Conservation (phyloP, 2,329 filamentous ascomycete genomes). For the Apiospora sp. region DNA sequence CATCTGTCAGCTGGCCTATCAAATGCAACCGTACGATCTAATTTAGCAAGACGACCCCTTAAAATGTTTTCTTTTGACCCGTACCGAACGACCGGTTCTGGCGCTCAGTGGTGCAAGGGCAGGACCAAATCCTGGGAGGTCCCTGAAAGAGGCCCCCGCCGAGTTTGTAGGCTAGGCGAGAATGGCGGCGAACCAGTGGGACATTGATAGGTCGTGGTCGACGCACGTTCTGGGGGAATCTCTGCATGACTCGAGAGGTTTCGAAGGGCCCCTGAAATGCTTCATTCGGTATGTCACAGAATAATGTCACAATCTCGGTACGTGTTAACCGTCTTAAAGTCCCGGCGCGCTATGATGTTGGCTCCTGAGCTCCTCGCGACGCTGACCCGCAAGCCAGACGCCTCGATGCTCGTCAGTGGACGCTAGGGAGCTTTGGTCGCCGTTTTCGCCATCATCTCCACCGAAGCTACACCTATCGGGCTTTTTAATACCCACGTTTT, state of each 20-base stretch:
- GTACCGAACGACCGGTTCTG: background rate
- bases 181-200: background rate
- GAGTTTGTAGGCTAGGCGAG: background rate
- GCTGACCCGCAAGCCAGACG: background rate
- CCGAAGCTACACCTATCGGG: background rate
- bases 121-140: background rate
- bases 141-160: background rate
- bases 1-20: background rate
- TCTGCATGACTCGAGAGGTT: background rate
- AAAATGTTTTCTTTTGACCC: background rate
- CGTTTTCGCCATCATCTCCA: background rate
- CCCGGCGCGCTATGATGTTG: background rate
- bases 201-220: background rate
- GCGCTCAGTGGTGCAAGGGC: no score
- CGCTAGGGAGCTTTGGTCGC: slow-evolving; percentile 10
- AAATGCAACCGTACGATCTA: background rate
- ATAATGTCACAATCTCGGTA: slow-evolving; percentile 11
- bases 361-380: background rate
- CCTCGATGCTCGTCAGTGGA: background rate
- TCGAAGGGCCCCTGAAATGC: background rate
- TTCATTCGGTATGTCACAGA: background rate
- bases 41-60: background rate
- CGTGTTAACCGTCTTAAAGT: background rate
- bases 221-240: background rate
- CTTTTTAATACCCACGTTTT: slow-evolving; percentile 15